phyloP scores from a whole-genome alignment of 306 rosid species.

The Quercus berberidifolia region DNA sequence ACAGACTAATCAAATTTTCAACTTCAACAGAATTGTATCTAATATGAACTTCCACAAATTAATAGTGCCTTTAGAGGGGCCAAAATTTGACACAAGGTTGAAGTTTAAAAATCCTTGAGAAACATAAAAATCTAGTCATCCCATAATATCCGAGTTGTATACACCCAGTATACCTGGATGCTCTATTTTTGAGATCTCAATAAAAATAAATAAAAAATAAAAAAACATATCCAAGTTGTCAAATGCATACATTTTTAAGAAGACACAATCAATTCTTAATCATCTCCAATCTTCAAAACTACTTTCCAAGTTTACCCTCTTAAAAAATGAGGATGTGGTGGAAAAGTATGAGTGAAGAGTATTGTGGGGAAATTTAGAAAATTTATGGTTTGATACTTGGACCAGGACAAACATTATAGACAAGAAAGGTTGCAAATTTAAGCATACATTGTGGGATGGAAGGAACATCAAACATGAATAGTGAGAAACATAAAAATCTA shows the following conservation, averaged over 20 bases:
- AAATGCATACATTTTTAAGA: background rate
- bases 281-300: background rate
- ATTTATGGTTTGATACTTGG: background rate
- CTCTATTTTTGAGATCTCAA: too few relatives aligned
- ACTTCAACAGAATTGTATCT: background rate
- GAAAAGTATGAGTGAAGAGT: background rate
- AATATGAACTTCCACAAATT: background rate
- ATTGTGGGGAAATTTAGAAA: background rate
- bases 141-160: background rate
- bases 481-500: background rate
- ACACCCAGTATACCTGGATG: too few relatives aligned
- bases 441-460: background rate
- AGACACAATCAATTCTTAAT: background rate
- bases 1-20: slow-evolving; percentile 13
- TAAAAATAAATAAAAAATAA: too few relatives aligned
- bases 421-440: background rate
- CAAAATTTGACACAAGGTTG: background rate
- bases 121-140: background rate
- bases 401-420: background rate
- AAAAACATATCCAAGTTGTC: background rate
- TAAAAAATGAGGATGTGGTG: background rate
- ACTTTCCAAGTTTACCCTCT: background rate
- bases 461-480: background rate
- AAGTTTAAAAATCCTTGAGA: background rate
- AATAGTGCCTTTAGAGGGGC: background rate